phyloP scores from a whole-genome alignment of 768 basidiomycete genomes.

The Tulasnella calospora region DNA sequence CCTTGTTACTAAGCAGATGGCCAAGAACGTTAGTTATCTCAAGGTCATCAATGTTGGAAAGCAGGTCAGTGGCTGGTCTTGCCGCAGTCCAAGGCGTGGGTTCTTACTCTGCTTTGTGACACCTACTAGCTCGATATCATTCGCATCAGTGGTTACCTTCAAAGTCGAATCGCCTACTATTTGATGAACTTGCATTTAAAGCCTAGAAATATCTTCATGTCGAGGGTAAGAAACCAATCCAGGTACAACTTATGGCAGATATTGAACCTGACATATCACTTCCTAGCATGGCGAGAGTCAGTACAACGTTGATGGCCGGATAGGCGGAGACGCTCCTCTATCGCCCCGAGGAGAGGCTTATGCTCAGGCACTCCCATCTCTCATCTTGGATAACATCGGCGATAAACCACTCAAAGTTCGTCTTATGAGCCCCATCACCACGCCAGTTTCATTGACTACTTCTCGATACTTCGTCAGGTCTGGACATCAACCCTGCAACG shows the following conservation, averaged over 20 bases:
- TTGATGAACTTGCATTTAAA: slow-evolving; percentile 98
- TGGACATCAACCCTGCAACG: slow-evolving; percentile 98
- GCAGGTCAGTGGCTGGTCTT: slow-evolving; percentile 62
- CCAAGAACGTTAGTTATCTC: slow-evolving; percentile 70
- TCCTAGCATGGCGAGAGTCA: slow-evolving; percentile 93
- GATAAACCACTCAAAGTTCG: slow-evolving; percentile 77
- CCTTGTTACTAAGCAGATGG: slow-evolving; percentile 19
- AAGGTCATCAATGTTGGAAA: slow-evolving; percentile 90
- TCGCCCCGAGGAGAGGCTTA: slow-evolving; percentile 83
- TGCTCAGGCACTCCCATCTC: slow-evolving; percentile 72
- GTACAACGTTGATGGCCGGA: slow-evolving; percentile 93
- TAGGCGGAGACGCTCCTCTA: slow-evolving; percentile 92
- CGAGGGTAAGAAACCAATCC: slow-evolving; percentile 58
- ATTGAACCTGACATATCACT: slow-evolving; percentile 9
- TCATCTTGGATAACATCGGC: slow-evolving; percentile 88
- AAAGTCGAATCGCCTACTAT: slow-evolving; percentile 96
- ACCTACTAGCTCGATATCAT: slow-evolving; percentile 8
- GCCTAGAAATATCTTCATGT: slow-evolving; percentile 93
- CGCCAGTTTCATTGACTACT: background rate
- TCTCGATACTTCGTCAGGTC: slow-evolving; percentile 48
- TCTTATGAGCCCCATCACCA: slow-evolving; percentile 10
- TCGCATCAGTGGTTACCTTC: slow-evolving; percentile 89
- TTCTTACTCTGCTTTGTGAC: background rate
- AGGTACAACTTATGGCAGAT: background rate
- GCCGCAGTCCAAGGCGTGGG: background rate